Evolutionary conservation across 768 basidiomycete genomes (phyloP), one percentile per base, ranked within the genome.

Genomic region (Neoboletus subvelutipes): DNA sequence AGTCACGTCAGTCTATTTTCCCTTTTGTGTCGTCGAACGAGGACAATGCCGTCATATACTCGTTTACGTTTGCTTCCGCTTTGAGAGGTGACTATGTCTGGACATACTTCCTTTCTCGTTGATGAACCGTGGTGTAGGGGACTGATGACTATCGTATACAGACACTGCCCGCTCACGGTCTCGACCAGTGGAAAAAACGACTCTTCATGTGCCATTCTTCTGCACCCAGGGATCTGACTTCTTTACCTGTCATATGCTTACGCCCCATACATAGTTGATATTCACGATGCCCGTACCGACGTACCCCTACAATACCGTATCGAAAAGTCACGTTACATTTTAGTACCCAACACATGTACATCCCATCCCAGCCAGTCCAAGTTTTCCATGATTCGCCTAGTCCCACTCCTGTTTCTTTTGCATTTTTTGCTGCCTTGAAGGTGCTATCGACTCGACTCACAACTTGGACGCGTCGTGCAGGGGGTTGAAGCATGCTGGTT

Each of bases 291-390:
- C 57, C 43, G 22, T 59, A 28, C 24, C 22, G 22, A 49, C 40
- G 45, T 47, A 57, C 46, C 54, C n/a, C 45, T 57, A 58, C 42
- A n/a, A n/a, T n/a, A n/a, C n/a, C 58, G 41, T 34, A 54, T 29
- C 29, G 28, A 43, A 53, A 39, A 33, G n/a, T 13, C 26, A 31
- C 40, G 31, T 52, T 48, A 36, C 40, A 31, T 34, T 39, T 10
- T 59, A 64, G 51, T 61, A 51, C 29, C 52, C 48, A 28, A 22
- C 53, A 34, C 26, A 29, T 56, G 45, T 41, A 46, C n/a, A n/a
- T n/a, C n/a, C n/a, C 52, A 54, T 52, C 37, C 24, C 13, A 5
- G 6, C 34, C 4, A 41, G 11, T 15, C 20, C n/a, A 20, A 2
- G 20, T 9, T 22, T 33, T 8, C 26, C 12, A 15, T 28, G 13